Evolutionary conservation across 164 flowering plant species (phyloP).

Genomic region (Nymphaea thermarum): DNA sequence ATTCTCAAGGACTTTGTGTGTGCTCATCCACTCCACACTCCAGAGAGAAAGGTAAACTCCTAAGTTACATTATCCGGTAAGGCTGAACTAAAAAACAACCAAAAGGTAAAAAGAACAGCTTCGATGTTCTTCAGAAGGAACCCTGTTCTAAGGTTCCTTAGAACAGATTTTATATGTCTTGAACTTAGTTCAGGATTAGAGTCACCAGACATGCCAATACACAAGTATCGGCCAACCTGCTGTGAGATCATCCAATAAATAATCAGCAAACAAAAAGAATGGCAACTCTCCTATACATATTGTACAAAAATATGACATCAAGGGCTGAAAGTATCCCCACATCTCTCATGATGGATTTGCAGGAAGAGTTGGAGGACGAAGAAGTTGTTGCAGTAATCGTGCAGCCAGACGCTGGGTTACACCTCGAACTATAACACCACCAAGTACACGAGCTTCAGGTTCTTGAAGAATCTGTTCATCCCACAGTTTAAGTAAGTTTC

Average conservation of each 20-base stretch:
- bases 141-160: too few relatives aligned
- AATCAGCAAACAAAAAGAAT: not conserved
- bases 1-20: too few relatives aligned
- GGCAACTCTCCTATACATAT: not conserved
- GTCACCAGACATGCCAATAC: too few relatives aligned
- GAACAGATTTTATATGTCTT: too few relatives aligned
- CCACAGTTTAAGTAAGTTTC: constrained; percentile 1
- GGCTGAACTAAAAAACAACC: too few relatives aligned
- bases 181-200: too few relatives aligned
- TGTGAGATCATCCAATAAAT: not conserved
- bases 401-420: constrained; percentile 85
- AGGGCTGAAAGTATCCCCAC: not conserved
- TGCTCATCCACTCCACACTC: too few relatives aligned
- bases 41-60: too few relatives aligned
- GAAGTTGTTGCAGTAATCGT: constrained; percentile 80
- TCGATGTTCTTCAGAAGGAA: too few relatives aligned
- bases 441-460: constrained; percentile 63
- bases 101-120: too few relatives aligned
- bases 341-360: not conserved
- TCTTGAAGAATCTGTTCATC: constrained; percentile 73
- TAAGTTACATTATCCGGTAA: too few relatives aligned
- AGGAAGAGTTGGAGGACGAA: constrained; percentile 28
- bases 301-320: not conserved
- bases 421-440: constrained; percentile 71
- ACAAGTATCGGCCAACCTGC: too few relatives aligned